A percentile compares a stretch with the other conserved stretches of the same genome.
These are phyloP conservation scores for Corynascus novoguineensis DNA, from an alignment of 495 filamentous ascomycete genomes.

Conservation along the genomic window DNA sequence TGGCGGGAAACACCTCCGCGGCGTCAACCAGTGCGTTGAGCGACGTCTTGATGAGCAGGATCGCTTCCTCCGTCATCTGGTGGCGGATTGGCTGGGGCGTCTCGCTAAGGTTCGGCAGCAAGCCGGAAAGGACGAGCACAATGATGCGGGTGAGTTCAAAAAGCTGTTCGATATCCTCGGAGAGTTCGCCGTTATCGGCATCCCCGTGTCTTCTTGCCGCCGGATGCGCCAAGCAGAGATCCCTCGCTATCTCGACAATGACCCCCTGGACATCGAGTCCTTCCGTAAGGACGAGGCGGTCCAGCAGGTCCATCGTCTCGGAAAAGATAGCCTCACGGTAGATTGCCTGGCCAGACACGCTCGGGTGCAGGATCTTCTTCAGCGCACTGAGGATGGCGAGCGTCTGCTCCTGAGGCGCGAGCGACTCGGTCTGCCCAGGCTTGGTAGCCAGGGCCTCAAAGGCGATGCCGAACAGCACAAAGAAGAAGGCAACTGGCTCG, in stretches of 20 bases:
- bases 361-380: slow-evolving; percentile 88
- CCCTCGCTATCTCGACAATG: slow-evolving; percentile 87
- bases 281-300: slow-evolving; percentile 88
- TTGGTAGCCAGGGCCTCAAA: slow-evolving; percentile 90
- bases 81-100: slow-evolving; percentile 63
- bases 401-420: slow-evolving; percentile 71
- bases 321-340: slow-evolving; percentile 95
- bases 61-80: slow-evolving; percentile 73
- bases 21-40: slow-evolving; percentile 88
- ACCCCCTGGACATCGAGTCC: slow-evolving; percentile 81
- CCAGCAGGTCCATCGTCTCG: slow-evolving; percentile 93
- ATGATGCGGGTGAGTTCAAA: slow-evolving; percentile 96
- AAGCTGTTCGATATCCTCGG: slow-evolving; percentile 95
- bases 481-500: slow-evolving; percentile 98
- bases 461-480: slow-evolving; percentile 92
- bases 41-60: slow-evolving; percentile 70
- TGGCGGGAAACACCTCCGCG: slow-evolving; percentile 87
- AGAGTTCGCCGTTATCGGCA: slow-evolving; percentile 65
- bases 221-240: slow-evolving; percentile 83
- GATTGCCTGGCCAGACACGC: slow-evolving; percentile 93
- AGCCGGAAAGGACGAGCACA: slow-evolving; percentile 79
- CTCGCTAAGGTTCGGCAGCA: slow-evolving; percentile 82
- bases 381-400: slow-evolving; percentile 85
- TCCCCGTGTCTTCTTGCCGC: slow-evolving; percentile 68
- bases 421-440: slow-evolving; percentile 59